These are phyloP conservation scores for Umbelopsis sp. DNA, from an alignment of 192 early-diverging fungal species.

Conservation along the genomic window DNA sequence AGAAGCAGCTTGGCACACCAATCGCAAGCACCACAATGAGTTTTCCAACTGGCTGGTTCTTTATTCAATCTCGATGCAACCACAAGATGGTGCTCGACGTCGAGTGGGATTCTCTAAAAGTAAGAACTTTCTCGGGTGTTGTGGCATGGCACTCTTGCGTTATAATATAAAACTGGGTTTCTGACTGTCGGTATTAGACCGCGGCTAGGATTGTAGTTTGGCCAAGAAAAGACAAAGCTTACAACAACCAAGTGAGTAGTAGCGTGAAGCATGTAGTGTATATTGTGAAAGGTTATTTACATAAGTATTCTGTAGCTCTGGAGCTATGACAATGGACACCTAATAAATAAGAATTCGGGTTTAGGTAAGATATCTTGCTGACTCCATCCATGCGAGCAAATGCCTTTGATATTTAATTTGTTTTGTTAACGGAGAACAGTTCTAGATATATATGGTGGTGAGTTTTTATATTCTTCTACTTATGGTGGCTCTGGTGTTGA, in stretches of 20 bases:
- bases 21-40: neutral
- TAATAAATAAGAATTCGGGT: conserved; percentile 42
- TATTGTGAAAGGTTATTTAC: neutral
- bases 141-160: neutral
- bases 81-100: conserved; percentile 40
- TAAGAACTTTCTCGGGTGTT: conserved; percentile 1
- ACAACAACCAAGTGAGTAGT: conserved; percentile 26
- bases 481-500: neutral
- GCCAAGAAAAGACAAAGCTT: conserved; percentile 27
- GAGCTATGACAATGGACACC: conserved; percentile 38
- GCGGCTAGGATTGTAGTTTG: conserved; percentile 31
- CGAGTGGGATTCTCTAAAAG: conserved; percentile 33
- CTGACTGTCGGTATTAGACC: conserved; percentile 2
- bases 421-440: conserved; percentile 6
- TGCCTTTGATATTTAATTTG: neutral
- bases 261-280: neutral
- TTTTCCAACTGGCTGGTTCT: conserved; percentile 42
- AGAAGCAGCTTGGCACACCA: too few relatives aligned
- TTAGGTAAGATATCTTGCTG: conserved; percentile 25
- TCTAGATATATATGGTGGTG: conserved; percentile 37
- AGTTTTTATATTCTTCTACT: neutral
- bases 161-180: neutral
- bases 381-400: neutral
- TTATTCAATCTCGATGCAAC: conserved; percentile 27
- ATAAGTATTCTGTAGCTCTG: conserved; percentile 13